A percentile compares a stretch with the other conserved stretches of the same genome.
phyloP scores from a whole-genome alignment of 208 protist genomes.

The Leishmania tropica region DNA sequence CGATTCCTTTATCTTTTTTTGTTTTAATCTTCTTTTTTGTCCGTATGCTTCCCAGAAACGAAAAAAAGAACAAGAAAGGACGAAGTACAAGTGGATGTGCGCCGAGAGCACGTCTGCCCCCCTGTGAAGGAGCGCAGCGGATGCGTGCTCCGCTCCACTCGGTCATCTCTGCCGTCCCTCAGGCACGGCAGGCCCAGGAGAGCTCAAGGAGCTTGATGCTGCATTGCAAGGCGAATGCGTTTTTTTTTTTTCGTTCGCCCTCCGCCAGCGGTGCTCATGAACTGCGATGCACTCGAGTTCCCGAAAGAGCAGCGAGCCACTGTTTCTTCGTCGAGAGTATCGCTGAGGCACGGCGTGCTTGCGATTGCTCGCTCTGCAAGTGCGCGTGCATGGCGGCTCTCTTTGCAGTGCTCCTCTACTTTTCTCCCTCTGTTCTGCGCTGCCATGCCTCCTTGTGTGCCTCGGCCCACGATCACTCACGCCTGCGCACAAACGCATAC shows the following conservation, averaged over 20 bases:
- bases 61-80: not conserved
- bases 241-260: not conserved
- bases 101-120: not conserved
- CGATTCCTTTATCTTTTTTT: not conserved
- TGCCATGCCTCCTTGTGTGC: not conserved
- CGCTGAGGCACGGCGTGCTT: not conserved
- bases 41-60: not conserved
- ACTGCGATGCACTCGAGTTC: not conserved
- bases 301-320: not conserved
- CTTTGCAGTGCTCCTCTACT: not conserved
- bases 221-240: not conserved
- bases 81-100: not conserved
- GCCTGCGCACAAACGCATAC: not conserved
- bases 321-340: not conserved
- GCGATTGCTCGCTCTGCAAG: not conserved
- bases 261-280: not conserved
- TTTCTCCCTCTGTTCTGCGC: not conserved
- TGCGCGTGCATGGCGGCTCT: not conserved
- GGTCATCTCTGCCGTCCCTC: not conserved
- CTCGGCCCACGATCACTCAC: not conserved
- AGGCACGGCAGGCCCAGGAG: not conserved
- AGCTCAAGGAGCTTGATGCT: not conserved
- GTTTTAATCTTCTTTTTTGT: constrained; percentile 5
- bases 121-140: not conserved
- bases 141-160: not conserved